phyloP scores from a whole-genome alignment of 169 alveolate species.

The Cryptosporidium meleagridis region DNA sequence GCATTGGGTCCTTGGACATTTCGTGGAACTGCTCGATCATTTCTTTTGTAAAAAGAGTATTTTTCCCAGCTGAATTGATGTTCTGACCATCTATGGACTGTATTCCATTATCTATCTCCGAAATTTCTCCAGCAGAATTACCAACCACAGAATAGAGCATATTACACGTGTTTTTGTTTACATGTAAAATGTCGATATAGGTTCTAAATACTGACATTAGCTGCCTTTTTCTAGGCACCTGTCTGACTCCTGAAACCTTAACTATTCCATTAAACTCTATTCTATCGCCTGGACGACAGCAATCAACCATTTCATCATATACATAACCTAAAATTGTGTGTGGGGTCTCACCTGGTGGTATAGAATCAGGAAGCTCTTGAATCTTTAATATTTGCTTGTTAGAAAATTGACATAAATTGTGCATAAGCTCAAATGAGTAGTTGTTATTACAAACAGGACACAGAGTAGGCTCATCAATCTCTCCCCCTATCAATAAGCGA shows the following conservation, averaged over 20 bases:
- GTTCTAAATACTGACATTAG: slow-evolving; percentile 92
- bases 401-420: slow-evolving; percentile 93
- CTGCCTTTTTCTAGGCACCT: slow-evolving; percentile 89
- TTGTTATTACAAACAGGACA: slow-evolving; percentile 93
- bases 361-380: slow-evolving; percentile 92
- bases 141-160: slow-evolving; percentile 66
- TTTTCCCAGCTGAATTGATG: slow-evolving; percentile 28
- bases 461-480: slow-evolving; percentile 94
- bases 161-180: slow-evolving; percentile 67
- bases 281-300: slow-evolving; percentile 96
- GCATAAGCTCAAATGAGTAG: slow-evolving; percentile 92
- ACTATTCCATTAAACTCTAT: slow-evolving; percentile 96
- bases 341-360: slow-evolving; percentile 95
- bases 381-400: slow-evolving; percentile 94
- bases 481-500: slow-evolving; percentile 92
- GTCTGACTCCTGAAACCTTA: slow-evolving; percentile 93
- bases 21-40: slow-evolving; percentile 83
- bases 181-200: slow-evolving; percentile 93
- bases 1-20: slow-evolving; percentile 87
- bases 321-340: slow-evolving; percentile 85
- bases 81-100: slow-evolving; percentile 32
- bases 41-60: slow-evolving; percentile 82
- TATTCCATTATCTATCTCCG: slow-evolving; percentile 68
- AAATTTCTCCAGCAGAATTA: slow-evolving; percentile 70
- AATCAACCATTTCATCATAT: slow-evolving; percentile 95